Base-by-base conservation (phyloP, 495 filamentous ascomycete species). In the Talaromyces trachyspermus region DNA sequence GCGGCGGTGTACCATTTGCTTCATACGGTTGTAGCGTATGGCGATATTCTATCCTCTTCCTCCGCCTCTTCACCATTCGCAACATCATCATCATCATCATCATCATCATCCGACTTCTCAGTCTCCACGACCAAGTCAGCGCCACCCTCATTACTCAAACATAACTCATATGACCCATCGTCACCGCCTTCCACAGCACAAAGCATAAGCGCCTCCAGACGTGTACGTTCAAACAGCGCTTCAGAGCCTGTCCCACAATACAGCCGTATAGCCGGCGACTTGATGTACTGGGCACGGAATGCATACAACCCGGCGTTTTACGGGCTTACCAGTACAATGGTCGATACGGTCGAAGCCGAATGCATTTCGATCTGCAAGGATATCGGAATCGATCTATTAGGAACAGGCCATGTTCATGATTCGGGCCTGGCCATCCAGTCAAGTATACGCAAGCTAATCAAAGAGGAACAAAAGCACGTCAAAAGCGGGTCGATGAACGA, bases 1-100 rank as follows among this genome's bases (percentile, higher is more conserved):
- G 79, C 83, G 0, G 79, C 88, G 1, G 79, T 80, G 14, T 90
- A 84, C 62, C 80, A 82, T 48, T 59, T 94, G 9, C 78, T 92
- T 56, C 77, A 78, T 38, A 62, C 72, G 30, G 61, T 74, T 4
- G 63, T 76, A 3, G 66, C 69, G 9, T 71, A 72, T 19, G 79
- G 84, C 39, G 68, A 79, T 35, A 74, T 70, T 20, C 50, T 70
- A 19, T 64, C 58, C 5, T 17, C 25, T n/a, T 33, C 43, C 14
- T 48, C 45, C 14, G 26, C 45, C 3, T 48, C 35, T 23, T 46
- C 29, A 12, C n/a, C n/a, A n/a, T n/a, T n/a, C n/a, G 20, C 20
- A 12, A 39, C 38, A 2, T 48, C 32, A 17, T 26, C 32, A 14
- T 36, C 45, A 14, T 19, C 45, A 2, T 38, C 23, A 14, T 9